Evolutionary conservation across 441 rosid genomes (phyloP), one percentile per base, ranked within the genome.

Genomic region (Syzygium syzygioides): DNA sequence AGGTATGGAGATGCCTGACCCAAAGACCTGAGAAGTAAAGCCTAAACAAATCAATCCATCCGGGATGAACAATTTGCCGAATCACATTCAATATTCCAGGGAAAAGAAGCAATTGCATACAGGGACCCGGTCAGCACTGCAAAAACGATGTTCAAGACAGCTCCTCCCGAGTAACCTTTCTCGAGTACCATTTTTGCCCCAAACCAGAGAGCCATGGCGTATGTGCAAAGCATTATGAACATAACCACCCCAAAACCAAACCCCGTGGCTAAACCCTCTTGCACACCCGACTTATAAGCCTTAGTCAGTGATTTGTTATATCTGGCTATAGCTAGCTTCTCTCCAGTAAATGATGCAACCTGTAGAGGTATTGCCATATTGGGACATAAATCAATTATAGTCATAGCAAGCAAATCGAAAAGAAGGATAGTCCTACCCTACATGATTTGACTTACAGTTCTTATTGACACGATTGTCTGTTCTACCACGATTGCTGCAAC

Each of bases 261-360:
- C 32, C 99, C 98, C 2, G 95, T 93, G 60, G 92, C 95, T 85
- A 95, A 79, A 86, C 98, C 98, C 92, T 95, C 98, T 53, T 93
- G 91, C 88, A 90, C 92, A 20, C 94, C 88, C 26, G 96, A 91
- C 54, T 87, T 86, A 68, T 94, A 96, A 18, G 97, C 97, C 91
- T 93, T 95, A 15, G 89, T 93, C 85, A 97, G 95, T 90, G 89
- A 95, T 85, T 85, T 88, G 53, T 96, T 89, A 68, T 97, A 97
- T 57, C 93, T 96, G 20, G 91, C 93, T 37, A 94, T 89, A 25
- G 99, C 97, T 28, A 88, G 92, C 89, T 95, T 94, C 95, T 96
- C 98, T 84, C 98, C 98, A 0, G 98, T 94, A 86, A 97, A 97
- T 14, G 98, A 94, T 54, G 94, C 95, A 59, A 97, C 99, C 99